Evolutionary conservation across 2,329 filamentous ascomycete species (phyloP).

Genomic region (Cercospora beticola): DNA sequence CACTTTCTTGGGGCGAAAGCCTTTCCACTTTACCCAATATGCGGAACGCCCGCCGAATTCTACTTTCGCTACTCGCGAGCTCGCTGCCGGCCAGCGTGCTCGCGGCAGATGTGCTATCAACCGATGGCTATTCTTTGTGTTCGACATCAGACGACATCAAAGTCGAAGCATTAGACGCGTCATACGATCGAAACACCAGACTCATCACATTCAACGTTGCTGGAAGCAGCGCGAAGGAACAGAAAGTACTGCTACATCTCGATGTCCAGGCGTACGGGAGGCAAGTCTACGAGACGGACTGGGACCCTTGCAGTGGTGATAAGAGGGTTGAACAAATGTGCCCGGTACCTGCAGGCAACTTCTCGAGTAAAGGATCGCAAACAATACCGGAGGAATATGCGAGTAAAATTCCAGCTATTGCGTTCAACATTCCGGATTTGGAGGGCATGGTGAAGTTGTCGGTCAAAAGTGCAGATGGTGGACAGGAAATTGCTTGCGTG

Average conservation of each 20-base stretch:
- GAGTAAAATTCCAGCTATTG: slow-evolving; percentile 77
- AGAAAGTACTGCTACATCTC: slow-evolving; percentile 77
- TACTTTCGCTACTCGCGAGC: slow-evolving; percentile 35
- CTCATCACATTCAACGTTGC: slow-evolving; percentile 77
- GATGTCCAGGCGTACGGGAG: slow-evolving; percentile 81
- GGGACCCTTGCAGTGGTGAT: slow-evolving; percentile 73
- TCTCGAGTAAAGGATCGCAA: slow-evolving; percentile 70
- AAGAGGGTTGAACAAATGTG: slow-evolving; percentile 70
- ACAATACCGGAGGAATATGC: slow-evolving; percentile 70
- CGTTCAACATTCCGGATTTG: slow-evolving; percentile 87
- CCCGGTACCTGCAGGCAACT: slow-evolving; percentile 75
- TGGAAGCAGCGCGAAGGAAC: slow-evolving; percentile 68
- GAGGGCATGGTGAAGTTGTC: slow-evolving; percentile 79
- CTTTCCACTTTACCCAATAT: slow-evolving; percentile 29
- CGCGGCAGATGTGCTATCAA: slow-evolving; percentile 72
- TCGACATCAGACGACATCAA: slow-evolving; percentile 59
- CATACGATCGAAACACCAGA: slow-evolving; percentile 73
- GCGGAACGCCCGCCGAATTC: slow-evolving; percentile 30
- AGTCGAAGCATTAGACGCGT: slow-evolving; percentile 72
- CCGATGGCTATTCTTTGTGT: slow-evolving; percentile 77
- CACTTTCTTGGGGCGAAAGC: slow-evolving; percentile 17
- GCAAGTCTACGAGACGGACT: slow-evolving; percentile 72
- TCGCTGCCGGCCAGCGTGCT: slow-evolving; percentile 52
- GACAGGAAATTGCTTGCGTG: slow-evolving; percentile 73
- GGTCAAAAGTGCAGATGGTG: slow-evolving; percentile 63